Percentiles rank a stretch among this genome's conserved stretches.
phyloP scores from a whole-genome alignment of 2,329 filamentous ascomycete genomes.

The Arthrobotrys sinensis region DNA sequence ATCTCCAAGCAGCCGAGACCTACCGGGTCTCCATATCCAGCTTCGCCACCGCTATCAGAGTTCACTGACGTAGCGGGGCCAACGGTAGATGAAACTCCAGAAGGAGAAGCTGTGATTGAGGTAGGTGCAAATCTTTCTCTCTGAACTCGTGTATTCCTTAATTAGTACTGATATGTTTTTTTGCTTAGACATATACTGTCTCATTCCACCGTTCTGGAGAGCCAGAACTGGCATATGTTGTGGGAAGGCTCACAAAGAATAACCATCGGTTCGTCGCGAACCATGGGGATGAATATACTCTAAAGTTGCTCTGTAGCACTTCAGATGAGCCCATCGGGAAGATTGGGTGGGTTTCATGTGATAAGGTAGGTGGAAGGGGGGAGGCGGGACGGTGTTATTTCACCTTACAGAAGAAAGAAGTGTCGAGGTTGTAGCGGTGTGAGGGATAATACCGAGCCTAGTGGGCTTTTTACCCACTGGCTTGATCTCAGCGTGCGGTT shows the following conservation, averaged over 20 bases:
- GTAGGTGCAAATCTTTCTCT: slow-evolving; percentile 66
- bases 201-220: slow-evolving; percentile 72
- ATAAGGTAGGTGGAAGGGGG: slow-evolving; percentile 64
- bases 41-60: slow-evolving; percentile 69
- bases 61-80: slow-evolving; percentile 68
- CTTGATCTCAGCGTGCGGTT: too few species aligned
- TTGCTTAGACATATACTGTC: slow-evolving; percentile 74
- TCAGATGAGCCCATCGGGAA: slow-evolving; percentile 71
- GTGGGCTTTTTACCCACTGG: too few species aligned
- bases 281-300: slow-evolving; percentile 71
- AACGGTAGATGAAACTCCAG: slow-evolving; percentile 67
- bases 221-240: slow-evolving; percentile 70
- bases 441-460: too few species aligned
- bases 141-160: neutral
- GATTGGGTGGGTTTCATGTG: slow-evolving; percentile 69
- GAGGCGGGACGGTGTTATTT: slow-evolving; percentile 64
- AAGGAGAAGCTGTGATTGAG: slow-evolving; percentile 73
- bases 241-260: slow-evolving; percentile 71
- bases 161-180: neutral
- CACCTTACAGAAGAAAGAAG: slow-evolving; percentile 18
- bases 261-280: slow-evolving; percentile 74
- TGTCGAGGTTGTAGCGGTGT: slow-evolving; percentile 27
- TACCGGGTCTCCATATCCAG: slow-evolving; percentile 69
- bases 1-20: slow-evolving; percentile 70
- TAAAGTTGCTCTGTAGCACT: slow-evolving; percentile 69